phyloP scores from a whole-genome alignment of 2,329 filamentous ascomycete genomes.

The Neofusicoccum ribis region DNA sequence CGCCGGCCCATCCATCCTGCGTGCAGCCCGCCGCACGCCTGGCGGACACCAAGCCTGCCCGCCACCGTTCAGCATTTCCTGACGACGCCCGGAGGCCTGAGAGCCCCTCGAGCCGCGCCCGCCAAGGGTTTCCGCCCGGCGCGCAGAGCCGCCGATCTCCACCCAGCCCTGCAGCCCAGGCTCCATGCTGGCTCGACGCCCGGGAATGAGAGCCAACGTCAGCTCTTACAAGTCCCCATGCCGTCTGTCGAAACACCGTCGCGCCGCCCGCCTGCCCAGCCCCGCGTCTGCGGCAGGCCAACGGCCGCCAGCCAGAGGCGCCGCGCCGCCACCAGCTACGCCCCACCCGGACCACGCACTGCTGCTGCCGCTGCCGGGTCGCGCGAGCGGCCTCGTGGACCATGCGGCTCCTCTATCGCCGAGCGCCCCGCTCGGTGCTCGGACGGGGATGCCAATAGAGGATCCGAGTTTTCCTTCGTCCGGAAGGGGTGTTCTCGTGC shows the following conservation, averaged over 20 bases:
- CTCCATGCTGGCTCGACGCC: not conserved
- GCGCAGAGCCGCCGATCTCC: not conserved
- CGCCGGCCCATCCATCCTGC: not conserved
- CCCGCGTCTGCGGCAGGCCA: too few relatives aligned
- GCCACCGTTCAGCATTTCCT: too few relatives aligned
- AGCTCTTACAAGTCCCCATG: not conserved
- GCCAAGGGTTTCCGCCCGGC: constrained; percentile 10
- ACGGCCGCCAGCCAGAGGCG: too few relatives aligned
- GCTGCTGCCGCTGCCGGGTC: too few relatives aligned
- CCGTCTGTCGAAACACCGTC: not conserved
- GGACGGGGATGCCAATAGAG: not conserved
- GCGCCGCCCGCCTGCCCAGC: too few relatives aligned
- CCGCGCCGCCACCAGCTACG: too few relatives aligned
- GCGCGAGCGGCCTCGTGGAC: too few relatives aligned
- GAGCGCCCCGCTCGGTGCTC: not conserved
- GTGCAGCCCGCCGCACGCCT: too few relatives aligned
- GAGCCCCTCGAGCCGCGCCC: not conserved
- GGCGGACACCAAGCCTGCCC: too few relatives aligned
- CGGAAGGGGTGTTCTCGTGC: not conserved
- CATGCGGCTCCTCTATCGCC: too few relatives aligned
- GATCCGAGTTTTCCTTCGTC: constrained; percentile 6
- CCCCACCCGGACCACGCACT: too few relatives aligned
- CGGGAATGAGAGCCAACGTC: not conserved
- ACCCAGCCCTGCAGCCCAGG: not conserved
- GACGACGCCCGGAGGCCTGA: not conserved